These are phyloP conservation scores for Diaporthe ampelina DNA, from an alignment of 2,329 filamentous ascomycete genomes.

Conservation along the genomic window DNA sequence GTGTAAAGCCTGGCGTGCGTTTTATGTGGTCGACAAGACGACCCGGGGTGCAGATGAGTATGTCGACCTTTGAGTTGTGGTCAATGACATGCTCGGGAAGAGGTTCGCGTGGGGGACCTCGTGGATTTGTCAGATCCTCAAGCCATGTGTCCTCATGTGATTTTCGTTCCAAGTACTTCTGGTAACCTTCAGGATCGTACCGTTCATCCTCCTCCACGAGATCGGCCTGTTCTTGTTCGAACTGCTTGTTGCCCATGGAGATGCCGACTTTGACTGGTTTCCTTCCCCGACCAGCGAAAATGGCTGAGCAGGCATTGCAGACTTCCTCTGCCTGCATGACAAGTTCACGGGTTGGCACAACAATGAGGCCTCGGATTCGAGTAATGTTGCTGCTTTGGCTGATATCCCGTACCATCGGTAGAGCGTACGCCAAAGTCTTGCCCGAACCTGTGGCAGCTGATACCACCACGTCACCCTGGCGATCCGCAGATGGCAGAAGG, in stretches of 20 bases:
- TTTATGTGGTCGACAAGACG: constrained; percentile 92
- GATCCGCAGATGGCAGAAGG: constrained; percentile 75
- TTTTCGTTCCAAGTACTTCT: constrained; percentile 50
- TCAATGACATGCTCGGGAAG: constrained; percentile 75
- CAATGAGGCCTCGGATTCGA: constrained; percentile 81
- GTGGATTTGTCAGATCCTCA: constrained; percentile 41
- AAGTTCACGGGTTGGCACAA: constrained; percentile 91
- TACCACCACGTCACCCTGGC: constrained; percentile 85
- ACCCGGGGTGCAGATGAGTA: constrained; percentile 92
- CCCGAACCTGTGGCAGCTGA: constrained; percentile 96
- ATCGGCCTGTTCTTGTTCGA: constrained; percentile 73
- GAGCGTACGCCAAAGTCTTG: constrained; percentile 91
- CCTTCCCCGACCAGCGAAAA: constrained; percentile 66
- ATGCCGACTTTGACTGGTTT: constrained; percentile 84
- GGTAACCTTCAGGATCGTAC: constrained; percentile 76
- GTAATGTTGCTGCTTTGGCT: constrained; percentile 74
- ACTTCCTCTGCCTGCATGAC: constrained; percentile 88
- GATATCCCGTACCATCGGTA: constrained; percentile 86
- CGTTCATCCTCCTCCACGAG: constrained; percentile 61
- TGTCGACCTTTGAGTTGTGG: constrained; percentile 81
- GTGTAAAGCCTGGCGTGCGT: constrained; percentile 83
- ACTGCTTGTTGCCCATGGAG: constrained; percentile 83
- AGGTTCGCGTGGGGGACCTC: constrained; percentile 45
- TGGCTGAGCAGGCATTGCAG: constrained; percentile 79
- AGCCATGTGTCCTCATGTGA: constrained; percentile 58